Evolutionary conservation across 805 yeast genomes (phyloP).

Genomic region (Pichia manshurica): DNA sequence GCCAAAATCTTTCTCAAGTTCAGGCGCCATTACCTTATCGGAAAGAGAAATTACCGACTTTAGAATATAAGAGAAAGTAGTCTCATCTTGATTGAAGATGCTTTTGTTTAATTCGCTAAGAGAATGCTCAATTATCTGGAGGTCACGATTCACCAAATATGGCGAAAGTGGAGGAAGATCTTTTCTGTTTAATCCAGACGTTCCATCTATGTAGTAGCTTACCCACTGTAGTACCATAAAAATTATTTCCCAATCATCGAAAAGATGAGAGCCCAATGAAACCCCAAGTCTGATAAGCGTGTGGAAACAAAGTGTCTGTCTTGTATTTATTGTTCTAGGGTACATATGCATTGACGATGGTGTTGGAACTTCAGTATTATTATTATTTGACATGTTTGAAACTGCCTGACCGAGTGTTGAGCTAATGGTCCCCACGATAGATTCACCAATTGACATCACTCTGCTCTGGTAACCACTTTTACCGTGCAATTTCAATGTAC

Average conservation of each 20-base stretch:
- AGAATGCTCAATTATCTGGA: slow-evolving; percentile 48
- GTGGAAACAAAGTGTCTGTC: slow-evolving; percentile 71
- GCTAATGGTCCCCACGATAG: slow-evolving; percentile 46
- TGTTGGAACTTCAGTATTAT: background rate
- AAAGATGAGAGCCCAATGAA: slow-evolving; percentile 73
- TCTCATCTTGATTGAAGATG: slow-evolving; percentile 47
- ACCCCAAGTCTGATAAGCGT: slow-evolving; percentile 73
- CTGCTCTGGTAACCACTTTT: slow-evolving; percentile 30
- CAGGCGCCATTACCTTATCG: slow-evolving; percentile 18
- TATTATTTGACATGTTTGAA: slow-evolving; percentile 22
- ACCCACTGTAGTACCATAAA: slow-evolving; percentile 72
- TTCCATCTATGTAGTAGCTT: slow-evolving; percentile 63
- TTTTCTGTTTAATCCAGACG: slow-evolving; percentile 36
- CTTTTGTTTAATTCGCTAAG: slow-evolving; percentile 58
- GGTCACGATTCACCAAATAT: slow-evolving; percentile 39
- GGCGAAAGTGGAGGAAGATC: slow-evolving; percentile 41
- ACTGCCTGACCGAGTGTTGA: slow-evolving; percentile 37
- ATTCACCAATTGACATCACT: slow-evolving; percentile 42
- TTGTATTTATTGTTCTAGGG: slow-evolving; percentile 47
- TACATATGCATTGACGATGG: slow-evolving; percentile 18
- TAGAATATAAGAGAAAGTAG: slow-evolving; percentile 45
- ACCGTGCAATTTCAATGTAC: slow-evolving; percentile 39
- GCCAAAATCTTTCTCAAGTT: slow-evolving; percentile 11
- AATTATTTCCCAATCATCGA: slow-evolving; percentile 59
- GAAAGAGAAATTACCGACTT: slow-evolving; percentile 43